Evolutionary conservation across 2,329 filamentous ascomycete species (phyloP), one percentile per base, ranked within the genome.

Genomic region (Cladosporium sp.): DNA sequence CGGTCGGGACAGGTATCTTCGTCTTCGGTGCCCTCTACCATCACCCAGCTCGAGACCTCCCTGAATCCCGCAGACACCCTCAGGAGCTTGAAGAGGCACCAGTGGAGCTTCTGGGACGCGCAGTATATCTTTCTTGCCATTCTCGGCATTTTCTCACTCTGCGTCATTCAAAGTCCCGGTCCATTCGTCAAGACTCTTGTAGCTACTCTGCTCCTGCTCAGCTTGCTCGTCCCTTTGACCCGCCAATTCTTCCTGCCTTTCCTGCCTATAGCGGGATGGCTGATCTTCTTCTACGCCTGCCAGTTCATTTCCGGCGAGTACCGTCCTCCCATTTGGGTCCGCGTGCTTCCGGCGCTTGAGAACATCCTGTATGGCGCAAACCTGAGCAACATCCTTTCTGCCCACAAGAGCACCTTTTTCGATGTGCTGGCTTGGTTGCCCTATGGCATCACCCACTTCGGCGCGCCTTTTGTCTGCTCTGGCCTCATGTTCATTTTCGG

Each of bases 281-380:
- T 96, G 35, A 74, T 96, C 42, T 88, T 95, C 67, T 96, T 95
- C 73, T 95, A 93, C 69, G 84, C 85, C 56, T 93, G 87, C 76
- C 86, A 92, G 64, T 96, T 95, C 72, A 91, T 96, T 60, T 86
- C 89, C 32, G 80, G 83, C 59, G 86, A 92, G 64, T 93, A 90
- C 73, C 84, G 92, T 59, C 91, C 91, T 53, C 86, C 89, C 55
- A 96, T 96, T 62, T 95, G 90, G 88, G 92, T 96, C 58, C 89
- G 91, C 63, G 89, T 97, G 22, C 79, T 97, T 30, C 92, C 92
- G 4, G 89, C 92, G 15, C 80, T 97, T 56, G 92, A 97, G 72
- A 96, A 97, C 69, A 93, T 97, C 55, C 78, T 97, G 29, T 97
- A 96, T 66, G 92, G 92, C 60, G 90, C 91, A 55, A 96, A 96